phyloP scores from a whole-genome alignment of 2,329 filamentous ascomycete species.

The Epicoccum sorghinum region DNA sequence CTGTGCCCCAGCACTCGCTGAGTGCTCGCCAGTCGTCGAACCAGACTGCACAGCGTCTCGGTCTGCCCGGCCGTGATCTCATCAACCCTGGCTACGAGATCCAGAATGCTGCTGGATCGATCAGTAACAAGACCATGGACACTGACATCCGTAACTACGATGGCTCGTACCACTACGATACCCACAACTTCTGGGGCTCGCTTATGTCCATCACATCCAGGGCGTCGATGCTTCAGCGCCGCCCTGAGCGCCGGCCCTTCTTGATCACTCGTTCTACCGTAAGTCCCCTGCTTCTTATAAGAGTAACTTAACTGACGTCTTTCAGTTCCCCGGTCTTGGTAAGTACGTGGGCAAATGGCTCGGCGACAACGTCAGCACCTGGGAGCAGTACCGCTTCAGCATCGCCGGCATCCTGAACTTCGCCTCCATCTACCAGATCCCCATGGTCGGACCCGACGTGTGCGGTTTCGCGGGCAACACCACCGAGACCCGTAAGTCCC shows the following conservation, averaged over 20 bases:
- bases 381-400: slow-evolving; percentile 51
- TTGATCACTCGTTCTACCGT: slow-evolving; percentile 74
- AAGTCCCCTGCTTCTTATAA: not conserved
- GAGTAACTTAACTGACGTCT: slow-evolving; percentile 1
- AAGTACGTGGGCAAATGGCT: slow-evolving; percentile 64
- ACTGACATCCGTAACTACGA: slow-evolving; percentile 72
- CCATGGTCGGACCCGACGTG: slow-evolving; percentile 64
- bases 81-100: slow-evolving; percentile 71
- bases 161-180: slow-evolving; percentile 72
- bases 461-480: slow-evolving; percentile 75
- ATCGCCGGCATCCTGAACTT: slow-evolving; percentile 53
- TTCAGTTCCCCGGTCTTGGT: slow-evolving; percentile 70
- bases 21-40: slow-evolving; percentile 29
- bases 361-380: slow-evolving; percentile 58
- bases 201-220: slow-evolving; percentile 74
- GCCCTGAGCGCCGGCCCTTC: slow-evolving; percentile 68
- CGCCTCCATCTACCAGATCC: slow-evolving; percentile 52
- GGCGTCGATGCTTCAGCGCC: slow-evolving; percentile 69
- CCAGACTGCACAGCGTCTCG: slow-evolving; percentile 51
- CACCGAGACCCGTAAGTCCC: slow-evolving; percentile 64
- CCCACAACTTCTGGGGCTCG: slow-evolving; percentile 76
- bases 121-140: slow-evolving; percentile 60
- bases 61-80: slow-evolving; percentile 68
- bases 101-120: slow-evolving; percentile 56
- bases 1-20: slow-evolving; percentile 19